phyloP scores from a whole-genome alignment of 2,329 filamentous ascomycete genomes.

The Phyllosticta citriasiana region DNA sequence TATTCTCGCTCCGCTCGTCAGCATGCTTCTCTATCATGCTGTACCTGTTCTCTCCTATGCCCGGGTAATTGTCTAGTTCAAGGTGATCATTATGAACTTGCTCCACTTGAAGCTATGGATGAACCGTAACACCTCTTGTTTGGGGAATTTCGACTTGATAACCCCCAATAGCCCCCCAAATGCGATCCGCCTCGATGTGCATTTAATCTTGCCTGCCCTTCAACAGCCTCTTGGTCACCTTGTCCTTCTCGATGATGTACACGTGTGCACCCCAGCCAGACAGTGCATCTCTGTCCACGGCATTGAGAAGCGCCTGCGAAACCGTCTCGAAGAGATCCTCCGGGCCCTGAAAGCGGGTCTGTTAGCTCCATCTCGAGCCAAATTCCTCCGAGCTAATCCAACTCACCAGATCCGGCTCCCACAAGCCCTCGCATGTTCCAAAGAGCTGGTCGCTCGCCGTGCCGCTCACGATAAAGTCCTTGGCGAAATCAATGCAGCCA shows the following conservation, averaged over 20 bases:
- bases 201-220: conserved; percentile 83
- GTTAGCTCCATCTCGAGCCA: background rate
- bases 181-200: background rate
- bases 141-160: background rate
- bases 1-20: background rate
- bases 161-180: background rate
- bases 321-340: conserved; percentile 98
- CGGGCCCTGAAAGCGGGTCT: conserved; percentile 51
- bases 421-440: conserved; percentile 95
- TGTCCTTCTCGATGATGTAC: conserved; percentile 99
- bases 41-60: background rate
- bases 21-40: background rate
- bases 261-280: conserved; percentile 98
- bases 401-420: conserved; percentile 91
- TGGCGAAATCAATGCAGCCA: conserved; percentile 98
- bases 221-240: conserved; percentile 96
- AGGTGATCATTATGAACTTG: conserved; percentile 5
- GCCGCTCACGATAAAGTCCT: conserved; percentile 97
- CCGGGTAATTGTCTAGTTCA: background rate
- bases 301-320: conserved; percentile 89
- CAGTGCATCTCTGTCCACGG: conserved; percentile 90
- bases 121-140: background rate
- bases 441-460: conserved; percentile 96
- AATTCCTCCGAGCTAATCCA: background rate
- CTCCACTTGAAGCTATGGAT: background rate